Evolutionary conservation across 805 yeast genomes (phyloP), one percentile per base, ranked within the genome.

Genomic region (Debaryomyces hansenii): DNA sequence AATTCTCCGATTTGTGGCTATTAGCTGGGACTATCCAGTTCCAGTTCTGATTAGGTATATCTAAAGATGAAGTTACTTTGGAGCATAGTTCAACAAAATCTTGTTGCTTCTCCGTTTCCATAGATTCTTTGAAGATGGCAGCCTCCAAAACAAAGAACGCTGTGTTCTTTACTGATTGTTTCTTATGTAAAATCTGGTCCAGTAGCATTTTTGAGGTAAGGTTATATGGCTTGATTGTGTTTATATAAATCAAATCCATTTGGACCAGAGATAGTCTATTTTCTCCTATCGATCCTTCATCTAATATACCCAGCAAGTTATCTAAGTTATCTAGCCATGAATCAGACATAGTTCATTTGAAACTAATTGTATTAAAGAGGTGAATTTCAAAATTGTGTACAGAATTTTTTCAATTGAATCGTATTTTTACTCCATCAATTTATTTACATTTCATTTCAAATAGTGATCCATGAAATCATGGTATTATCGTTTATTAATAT

Each of bases 101-200:
- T 9, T 24, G 7, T 24, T 24, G 27, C 7, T 24, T 24, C 27
- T 24, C 27, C 10, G 4, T 24, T 24, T 24, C 10, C 27, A 24
- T 24, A 2, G 27, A 5, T 9, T 24, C 27, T 24, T 24, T 40
- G 5, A 47, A 14, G 10, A 43, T 14, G 20, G 28, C 20, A 15
- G 34, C 41, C 32, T 47, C 50, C n/a, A 47, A 33, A 14, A 34
- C 29, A 18, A 47, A 43, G 31, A 42, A 33, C 11, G 34, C 50
- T 37, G 29, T 42, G 37, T 31, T 40, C 15, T 29, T 21, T n/a
- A 41, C 5, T 3, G 27, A 7, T 24, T 45, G 10, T 14, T 41
- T 12, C 29, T 29, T 18, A 9, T 37, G 36, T 20, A 44, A 32
- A 10, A 47, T 29, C 12, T 31, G 24, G 2, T 45, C 47, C 35